These are phyloP conservation scores for Mycena sp. DNA, from an alignment of 1,284 basidiomycete genomes.

Conservation along the genomic window DNA sequence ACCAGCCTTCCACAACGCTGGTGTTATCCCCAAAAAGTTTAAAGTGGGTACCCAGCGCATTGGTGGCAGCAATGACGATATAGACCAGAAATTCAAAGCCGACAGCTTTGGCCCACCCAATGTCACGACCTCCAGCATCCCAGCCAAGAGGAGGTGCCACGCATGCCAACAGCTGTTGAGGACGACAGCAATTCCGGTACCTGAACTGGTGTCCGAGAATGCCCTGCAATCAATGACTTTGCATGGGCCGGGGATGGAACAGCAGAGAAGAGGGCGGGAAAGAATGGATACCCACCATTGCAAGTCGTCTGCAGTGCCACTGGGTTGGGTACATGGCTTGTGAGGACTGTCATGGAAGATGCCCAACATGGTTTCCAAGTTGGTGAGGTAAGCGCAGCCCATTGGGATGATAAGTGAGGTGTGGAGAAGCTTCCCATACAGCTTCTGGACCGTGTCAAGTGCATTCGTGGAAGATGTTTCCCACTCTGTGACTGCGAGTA, in stretches of 20 bases:
- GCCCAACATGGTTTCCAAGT: constrained; percentile 19
- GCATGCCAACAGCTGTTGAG: constrained; percentile 45
- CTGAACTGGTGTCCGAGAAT: constrained; percentile 55
- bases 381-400: constrained; percentile 21
- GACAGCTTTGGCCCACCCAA: constrained; percentile 47
- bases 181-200: too few species aligned
- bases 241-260: constrained; percentile 8
- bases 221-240: constrained; percentile 36
- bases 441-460: not conserved
- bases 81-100: constrained; percentile 48
- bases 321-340: constrained; percentile 11
- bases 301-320: not conserved
- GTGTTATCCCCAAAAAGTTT: constrained; percentile 48
- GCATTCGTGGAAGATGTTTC: not conserved
- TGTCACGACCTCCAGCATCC: constrained; percentile 40
- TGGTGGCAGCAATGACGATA: constrained; percentile 22
- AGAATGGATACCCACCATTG: constrained; percentile 1
- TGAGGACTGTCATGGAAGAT: constrained; percentile 17
- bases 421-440: constrained; percentile 16
- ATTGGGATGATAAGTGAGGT: not conserved
- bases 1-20: constrained; percentile 52
- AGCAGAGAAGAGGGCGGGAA: not conserved
- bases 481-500: constrained; percentile 1
- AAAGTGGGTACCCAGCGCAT: constrained; percentile 25
- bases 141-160: constrained; percentile 47